phyloP scores from a whole-genome alignment of 805 yeast genomes.

The Lipomyces lipofer region DNA sequence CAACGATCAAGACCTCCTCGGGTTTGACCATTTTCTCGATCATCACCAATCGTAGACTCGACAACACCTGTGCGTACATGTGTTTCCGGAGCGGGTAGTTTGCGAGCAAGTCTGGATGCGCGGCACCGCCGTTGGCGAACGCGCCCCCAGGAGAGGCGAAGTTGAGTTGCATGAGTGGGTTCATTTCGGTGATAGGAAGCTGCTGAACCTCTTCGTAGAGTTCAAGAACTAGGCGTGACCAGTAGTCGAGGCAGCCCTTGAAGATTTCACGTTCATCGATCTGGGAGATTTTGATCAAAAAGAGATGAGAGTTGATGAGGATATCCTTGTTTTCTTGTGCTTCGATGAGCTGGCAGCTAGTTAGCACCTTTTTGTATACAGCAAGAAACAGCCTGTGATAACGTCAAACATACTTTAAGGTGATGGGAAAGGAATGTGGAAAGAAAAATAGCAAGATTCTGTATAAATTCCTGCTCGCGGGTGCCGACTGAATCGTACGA shows the following conservation, averaged over 20 bases:
- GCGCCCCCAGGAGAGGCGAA: conserved; percentile 45
- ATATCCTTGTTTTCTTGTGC: conserved; percentile 56
- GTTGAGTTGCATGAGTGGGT: conserved; percentile 71
- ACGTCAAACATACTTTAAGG: conserved; percentile 48
- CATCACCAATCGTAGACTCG: conserved; percentile 85
- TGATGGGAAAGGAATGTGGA: conserved; percentile 82
- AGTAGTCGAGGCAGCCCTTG: conserved; percentile 92
- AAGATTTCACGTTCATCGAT: conserved; percentile 95
- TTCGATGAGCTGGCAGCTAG: conserved; percentile 39
- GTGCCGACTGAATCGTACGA: conserved; percentile 76
- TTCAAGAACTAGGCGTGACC: conserved; percentile 82
- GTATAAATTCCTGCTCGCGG: conserved; percentile 87
- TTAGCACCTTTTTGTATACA: background rate
- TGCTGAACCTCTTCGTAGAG: conserved; percentile 83
- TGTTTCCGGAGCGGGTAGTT: conserved; percentile 84
- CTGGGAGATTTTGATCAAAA: conserved; percentile 78
- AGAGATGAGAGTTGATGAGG: conserved; percentile 70
- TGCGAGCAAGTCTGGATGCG: conserved; percentile 76
- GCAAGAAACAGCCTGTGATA: conserved; percentile 6
- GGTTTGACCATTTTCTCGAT: conserved; percentile 98
- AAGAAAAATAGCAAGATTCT: conserved; percentile 90
- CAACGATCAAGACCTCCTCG: conserved; percentile 94
- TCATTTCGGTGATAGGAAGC: conserved; percentile 67
- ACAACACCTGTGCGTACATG: conserved; percentile 71
- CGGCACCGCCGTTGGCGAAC: conserved; percentile 64